These are phyloP conservation scores for Rhodotorula sp. DNA, from an alignment of 1,284 basidiomycete species.

Conservation along the genomic window DNA sequence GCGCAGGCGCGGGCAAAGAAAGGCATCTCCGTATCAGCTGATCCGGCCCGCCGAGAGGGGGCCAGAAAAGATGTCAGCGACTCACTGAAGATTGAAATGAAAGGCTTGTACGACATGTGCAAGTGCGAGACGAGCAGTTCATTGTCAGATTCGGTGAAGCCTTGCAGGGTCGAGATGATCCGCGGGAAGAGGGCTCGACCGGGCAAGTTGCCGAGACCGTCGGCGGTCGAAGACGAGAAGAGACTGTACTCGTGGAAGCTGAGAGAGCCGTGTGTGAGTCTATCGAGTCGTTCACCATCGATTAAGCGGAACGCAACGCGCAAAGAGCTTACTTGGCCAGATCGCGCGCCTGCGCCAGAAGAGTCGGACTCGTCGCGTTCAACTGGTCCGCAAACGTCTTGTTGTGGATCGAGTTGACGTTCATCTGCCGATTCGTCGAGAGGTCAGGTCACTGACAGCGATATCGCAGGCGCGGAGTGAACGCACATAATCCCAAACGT, in stretches of 20 bases:
- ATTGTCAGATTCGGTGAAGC: slow-evolving; percentile 68
- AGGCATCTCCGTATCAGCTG: not conserved
- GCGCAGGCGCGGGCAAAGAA: not conserved
- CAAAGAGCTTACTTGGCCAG: slow-evolving; percentile 22
- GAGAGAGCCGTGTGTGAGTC: no score
- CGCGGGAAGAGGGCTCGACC: slow-evolving; percentile 72
- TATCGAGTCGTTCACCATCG: not conserved
- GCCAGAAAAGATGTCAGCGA: slow-evolving; percentile 43
- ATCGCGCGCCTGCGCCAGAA: slow-evolving; percentile 12
- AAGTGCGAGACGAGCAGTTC: slow-evolving; percentile 73
- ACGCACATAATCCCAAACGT: slow-evolving; percentile 59
- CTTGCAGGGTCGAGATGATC: slow-evolving; percentile 66
- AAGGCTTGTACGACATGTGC: slow-evolving; percentile 24
- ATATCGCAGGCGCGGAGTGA: no score
- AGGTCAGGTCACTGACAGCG: slow-evolving; percentile 51
- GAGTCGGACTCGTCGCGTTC: slow-evolving; percentile 53
- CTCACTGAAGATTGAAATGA: slow-evolving; percentile 7
- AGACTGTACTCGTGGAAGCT: slow-evolving; percentile 75
- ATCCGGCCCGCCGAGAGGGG: slow-evolving; percentile 68
- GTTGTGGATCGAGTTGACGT: slow-evolving; percentile 74
- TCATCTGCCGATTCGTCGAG: slow-evolving; percentile 51
- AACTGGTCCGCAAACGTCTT: slow-evolving; percentile 71
- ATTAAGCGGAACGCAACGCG: not conserved
- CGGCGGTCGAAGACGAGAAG: slow-evolving; percentile 64
- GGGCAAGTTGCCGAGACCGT: slow-evolving; percentile 75